Conservation (phyloP, 1,139 yeast genomes). For the Candida pseudoviswanathii region DNA sequence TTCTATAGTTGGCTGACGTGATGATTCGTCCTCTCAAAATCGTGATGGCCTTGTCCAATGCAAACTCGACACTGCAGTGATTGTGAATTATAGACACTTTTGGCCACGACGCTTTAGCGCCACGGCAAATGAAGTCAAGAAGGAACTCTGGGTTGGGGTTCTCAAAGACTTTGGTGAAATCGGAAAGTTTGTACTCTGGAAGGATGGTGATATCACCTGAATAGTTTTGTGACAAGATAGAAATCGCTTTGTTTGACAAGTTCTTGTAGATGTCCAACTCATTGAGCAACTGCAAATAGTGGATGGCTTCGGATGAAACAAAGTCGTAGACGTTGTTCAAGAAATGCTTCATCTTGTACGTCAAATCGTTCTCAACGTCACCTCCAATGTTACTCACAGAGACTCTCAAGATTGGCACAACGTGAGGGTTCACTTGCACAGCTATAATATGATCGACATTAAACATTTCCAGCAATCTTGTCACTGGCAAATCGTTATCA, state of each 20-base stretch:
- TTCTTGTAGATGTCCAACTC: conserved; percentile 80
- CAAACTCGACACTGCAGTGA: conserved; percentile 88
- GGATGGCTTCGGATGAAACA: conserved; percentile 71
- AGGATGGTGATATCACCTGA: conserved; percentile 92
- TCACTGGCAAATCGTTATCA: conserved; percentile 88
- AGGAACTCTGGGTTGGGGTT: conserved; percentile 83
- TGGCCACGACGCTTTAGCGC: conserved; percentile 95
- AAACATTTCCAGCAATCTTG: conserved; percentile 91
- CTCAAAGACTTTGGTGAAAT: conserved; percentile 62
- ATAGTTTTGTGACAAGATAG: conserved; percentile 81
- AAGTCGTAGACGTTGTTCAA: conserved; percentile 62
- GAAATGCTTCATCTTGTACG: conserved; percentile 54
- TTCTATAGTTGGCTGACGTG: conserved; percentile 29
- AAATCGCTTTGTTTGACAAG: conserved; percentile 67
- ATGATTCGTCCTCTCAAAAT: conserved; percentile 67
- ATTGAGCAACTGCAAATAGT: conserved; percentile 68
- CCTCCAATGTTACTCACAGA: conserved; percentile 75
- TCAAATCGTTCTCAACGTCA: conserved; percentile 60
- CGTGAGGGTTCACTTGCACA: conserved; percentile 96
- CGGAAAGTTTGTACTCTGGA: conserved; percentile 66
- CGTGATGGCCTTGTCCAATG: conserved; percentile 77
- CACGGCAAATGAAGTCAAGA: conserved; percentile 71
- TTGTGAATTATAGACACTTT: conserved; percentile 79
- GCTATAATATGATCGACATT: conserved; percentile 96
- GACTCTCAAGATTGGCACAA: conserved; percentile 77